These are phyloP conservation scores for Rubus idaeus DNA, from an alignment of 306 rosid genomes.

Conservation along the genomic window DNA sequence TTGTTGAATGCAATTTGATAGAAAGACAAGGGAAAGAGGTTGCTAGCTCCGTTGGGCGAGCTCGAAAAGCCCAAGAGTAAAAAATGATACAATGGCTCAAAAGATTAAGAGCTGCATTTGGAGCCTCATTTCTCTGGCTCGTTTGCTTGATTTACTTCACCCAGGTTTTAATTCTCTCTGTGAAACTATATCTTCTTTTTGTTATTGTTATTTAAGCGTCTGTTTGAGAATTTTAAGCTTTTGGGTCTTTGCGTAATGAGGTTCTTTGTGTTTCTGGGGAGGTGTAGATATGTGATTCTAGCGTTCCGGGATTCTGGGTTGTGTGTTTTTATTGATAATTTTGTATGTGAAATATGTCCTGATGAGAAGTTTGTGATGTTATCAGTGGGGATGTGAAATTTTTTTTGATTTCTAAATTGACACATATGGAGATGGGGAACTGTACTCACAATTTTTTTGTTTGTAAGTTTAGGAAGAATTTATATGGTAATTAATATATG, in stretches of 20 bases:
- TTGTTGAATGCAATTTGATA: not conserved
- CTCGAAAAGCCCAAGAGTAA: not conserved
- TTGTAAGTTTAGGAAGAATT: not conserved
- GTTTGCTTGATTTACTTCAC: conserved; percentile 88
- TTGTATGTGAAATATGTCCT: no score
- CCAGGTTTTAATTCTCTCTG: conserved; percentile 46
- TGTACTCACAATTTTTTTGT: not conserved
- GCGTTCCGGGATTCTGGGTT: conserved; percentile 17
- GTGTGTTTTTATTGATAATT: not conserved
- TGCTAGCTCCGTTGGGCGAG: not conserved
- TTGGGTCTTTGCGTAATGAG: not conserved
- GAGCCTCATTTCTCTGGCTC: conserved; percentile 74
- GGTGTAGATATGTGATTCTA: conserved; percentile 23
- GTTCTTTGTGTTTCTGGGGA: not conserved
- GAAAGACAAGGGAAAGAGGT: not conserved
- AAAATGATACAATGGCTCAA: conserved; percentile 68
- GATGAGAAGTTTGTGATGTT: not conserved
- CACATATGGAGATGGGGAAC: not conserved
- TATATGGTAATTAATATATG: not conserved
- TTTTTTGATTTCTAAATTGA: not conserved
- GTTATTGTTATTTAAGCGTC: no score
- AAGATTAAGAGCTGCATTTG: conserved; percentile 55
- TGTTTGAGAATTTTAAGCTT: not conserved
- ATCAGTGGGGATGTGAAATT: not conserved
- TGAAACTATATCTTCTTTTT: not conserved